Percentiles rank a stretch among this genome's conserved stretches.
Evolutionary conservation across 352 stramenopile genomes (phyloP).

Genomic region (Globisporangium perplexum): DNA sequence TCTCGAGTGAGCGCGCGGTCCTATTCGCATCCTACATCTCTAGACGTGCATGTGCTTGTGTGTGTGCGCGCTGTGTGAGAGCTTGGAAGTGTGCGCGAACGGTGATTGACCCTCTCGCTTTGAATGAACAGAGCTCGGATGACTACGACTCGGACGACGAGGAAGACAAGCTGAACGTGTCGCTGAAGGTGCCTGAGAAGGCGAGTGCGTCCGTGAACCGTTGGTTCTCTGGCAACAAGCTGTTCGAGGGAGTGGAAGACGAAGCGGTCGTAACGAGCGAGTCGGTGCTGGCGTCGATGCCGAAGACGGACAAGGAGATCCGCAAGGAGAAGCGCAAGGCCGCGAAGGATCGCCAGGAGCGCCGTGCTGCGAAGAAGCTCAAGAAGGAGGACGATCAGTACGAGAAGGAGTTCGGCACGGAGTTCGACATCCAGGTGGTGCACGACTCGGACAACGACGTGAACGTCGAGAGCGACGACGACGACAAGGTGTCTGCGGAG

Average conservation of each 20-base stretch:
- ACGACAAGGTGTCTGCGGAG: slow-evolving; percentile 53
- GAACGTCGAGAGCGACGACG: slow-evolving; percentile 33
- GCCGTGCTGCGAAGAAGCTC: slow-evolving; percentile 63
- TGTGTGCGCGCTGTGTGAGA: not conserved
- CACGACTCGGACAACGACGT: slow-evolving; percentile 28
- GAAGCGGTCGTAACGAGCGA: slow-evolving; percentile 38
- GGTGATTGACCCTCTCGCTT: not conserved
- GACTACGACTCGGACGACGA: slow-evolving; percentile 48
- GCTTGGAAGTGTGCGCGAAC: not conserved
- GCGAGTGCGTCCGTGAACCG: slow-evolving; percentile 66
- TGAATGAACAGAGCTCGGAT: slow-evolving; percentile 63
- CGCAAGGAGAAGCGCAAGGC: slow-evolving; percentile 97
- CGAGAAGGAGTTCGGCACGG: slow-evolving; percentile 68
- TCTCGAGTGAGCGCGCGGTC: slow-evolving; percentile 40
- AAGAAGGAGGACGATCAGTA: slow-evolving; percentile 85
- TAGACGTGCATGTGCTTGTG: slow-evolving; percentile 2
- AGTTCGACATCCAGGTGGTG: slow-evolving; percentile 57
- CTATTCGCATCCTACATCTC: slow-evolving; percentile 74
- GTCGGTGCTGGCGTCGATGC: slow-evolving; percentile 78
- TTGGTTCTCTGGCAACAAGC: slow-evolving; percentile 83
- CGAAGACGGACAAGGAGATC: slow-evolving; percentile 98
- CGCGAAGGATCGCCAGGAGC: slow-evolving; percentile 88
- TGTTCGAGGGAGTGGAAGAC: slow-evolving; percentile 73
- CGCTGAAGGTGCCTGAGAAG: slow-evolving; percentile 75
- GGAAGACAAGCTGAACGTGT: slow-evolving; percentile 57